These are phyloP conservation scores for Plasmodium gonderi DNA, from an alignment of 169 alveolate genomes.

Conservation along the genomic window DNA sequence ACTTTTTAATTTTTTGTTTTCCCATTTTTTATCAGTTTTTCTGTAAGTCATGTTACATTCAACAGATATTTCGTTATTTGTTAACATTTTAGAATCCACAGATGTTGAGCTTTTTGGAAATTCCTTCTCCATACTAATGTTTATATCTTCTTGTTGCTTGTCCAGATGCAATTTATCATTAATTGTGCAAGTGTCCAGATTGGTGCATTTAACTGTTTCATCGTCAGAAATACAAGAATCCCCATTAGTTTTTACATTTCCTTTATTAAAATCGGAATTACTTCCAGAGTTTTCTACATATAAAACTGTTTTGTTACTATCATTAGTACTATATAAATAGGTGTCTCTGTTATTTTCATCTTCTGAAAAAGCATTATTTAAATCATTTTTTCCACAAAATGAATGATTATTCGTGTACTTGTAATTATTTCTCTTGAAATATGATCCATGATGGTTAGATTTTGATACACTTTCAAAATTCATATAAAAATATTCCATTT, in stretches of 20 bases:
- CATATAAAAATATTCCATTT: slow-evolving; percentile 51
- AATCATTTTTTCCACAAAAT: not conserved
- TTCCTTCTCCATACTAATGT: not conserved
- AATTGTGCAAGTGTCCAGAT: not conserved
- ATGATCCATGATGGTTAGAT: not conserved
- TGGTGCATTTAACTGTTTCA: not conserved
- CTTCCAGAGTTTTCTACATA: slow-evolving; percentile 26
- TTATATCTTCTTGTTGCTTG: not conserved
- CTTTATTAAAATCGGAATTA: slow-evolving; percentile 10
- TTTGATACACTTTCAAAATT: slow-evolving; percentile 27
- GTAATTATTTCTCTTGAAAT: slow-evolving; percentile 3
- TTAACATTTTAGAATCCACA: not conserved
- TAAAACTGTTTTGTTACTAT: slow-evolving; percentile 23
- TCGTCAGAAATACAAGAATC: not conserved
- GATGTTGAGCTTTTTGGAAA: not conserved
- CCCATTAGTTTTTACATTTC: not conserved
- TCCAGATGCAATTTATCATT: not conserved
- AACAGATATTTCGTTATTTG: not conserved
- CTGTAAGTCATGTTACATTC: not conserved
- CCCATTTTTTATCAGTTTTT: not conserved
- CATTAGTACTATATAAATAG: slow-evolving; percentile 6
- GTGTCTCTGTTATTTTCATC: not conserved
- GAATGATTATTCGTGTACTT: not conserved
- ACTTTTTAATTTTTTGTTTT: slow-evolving; percentile 1
- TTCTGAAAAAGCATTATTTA: not conserved